Percentiles rank a stretch among this genome's conserved stretches.
phyloP scores from a whole-genome alignment of 169 alveolate genomes.

The Plasmodium inui region DNA sequence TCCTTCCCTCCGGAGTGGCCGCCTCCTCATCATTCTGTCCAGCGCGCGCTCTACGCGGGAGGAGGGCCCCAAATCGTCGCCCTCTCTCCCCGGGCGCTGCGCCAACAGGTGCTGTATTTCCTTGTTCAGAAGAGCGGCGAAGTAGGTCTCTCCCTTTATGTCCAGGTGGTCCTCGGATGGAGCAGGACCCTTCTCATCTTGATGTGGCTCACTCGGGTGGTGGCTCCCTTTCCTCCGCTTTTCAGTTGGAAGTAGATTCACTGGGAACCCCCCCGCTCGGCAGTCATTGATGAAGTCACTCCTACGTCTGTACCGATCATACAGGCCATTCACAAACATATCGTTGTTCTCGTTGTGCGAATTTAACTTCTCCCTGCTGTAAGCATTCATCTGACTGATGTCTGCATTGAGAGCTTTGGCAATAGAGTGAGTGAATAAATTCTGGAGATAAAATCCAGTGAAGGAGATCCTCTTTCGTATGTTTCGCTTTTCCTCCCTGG shows the following conservation, averaged over 20 bases:
- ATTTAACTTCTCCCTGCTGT: conserved; percentile 1
- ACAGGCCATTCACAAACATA: neutral
- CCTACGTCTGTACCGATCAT: neutral
- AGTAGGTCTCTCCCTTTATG: neutral
- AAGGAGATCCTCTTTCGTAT: conserved; percentile 81
- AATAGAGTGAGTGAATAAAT: conserved; percentile 75
- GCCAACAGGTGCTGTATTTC: neutral
- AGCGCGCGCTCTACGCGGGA: neutral
- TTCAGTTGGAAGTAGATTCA: neutral
- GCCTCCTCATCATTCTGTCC: neutral
- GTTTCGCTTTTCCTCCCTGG: conserved; percentile 87
- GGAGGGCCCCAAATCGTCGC: neutral
- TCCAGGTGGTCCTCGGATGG: neutral
- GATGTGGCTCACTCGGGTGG: neutral
- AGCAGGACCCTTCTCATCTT: neutral
- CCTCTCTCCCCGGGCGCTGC: neutral
- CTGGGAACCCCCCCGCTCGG: neutral
- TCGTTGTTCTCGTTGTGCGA: neutral
- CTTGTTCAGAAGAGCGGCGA: neutral
- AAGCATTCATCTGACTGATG: neutral
- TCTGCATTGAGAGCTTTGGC: conserved; percentile 42
- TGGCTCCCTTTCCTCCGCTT: neutral
- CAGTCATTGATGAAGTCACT: neutral
- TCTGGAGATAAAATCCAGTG: conserved; percentile 82
- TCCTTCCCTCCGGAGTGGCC: neutral